Evolutionary conservation across 108 stramenopile genomes (phyloP).

Genomic region (Cyclotella cryptica): DNA sequence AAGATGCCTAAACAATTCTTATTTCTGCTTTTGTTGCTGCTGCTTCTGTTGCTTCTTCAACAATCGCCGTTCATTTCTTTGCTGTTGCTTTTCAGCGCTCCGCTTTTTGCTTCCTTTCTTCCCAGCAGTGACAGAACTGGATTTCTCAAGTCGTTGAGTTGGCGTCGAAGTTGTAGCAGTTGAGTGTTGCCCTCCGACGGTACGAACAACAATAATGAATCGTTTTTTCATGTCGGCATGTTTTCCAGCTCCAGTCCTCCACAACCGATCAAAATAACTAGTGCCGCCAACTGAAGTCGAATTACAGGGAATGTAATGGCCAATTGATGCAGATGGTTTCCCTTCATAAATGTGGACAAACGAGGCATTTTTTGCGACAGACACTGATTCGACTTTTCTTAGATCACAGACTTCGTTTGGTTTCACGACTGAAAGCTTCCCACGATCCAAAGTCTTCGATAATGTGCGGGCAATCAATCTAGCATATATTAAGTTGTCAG

Average conservation of each 20-base stretch:
- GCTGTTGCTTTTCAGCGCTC: slow-evolving; percentile 45
- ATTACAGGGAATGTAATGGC: slow-evolving; percentile 49
- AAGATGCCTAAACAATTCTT: not conserved
- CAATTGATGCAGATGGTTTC: slow-evolving; percentile 66
- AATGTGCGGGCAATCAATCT: slow-evolving; percentile 70
- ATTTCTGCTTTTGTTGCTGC: not conserved
- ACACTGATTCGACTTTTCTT: slow-evolving; percentile 29
- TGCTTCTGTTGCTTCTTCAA: slow-evolving; percentile 43
- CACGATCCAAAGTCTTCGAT: slow-evolving; percentile 42
- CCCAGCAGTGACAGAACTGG: not conserved
- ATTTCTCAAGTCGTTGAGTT: not conserved
- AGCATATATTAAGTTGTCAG: slow-evolving; percentile 84
- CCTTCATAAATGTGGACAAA: slow-evolving; percentile 68
- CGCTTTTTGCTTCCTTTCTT: slow-evolving; percentile 41
- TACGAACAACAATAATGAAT: slow-evolving; percentile 56
- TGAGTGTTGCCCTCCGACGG: not conserved
- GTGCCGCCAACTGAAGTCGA: slow-evolving; percentile 42
- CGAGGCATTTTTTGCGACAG: not conserved
- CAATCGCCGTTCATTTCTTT: slow-evolving; percentile 50
- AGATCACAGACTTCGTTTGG: slow-evolving; percentile 35
- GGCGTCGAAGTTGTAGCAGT: not conserved
- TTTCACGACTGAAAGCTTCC: slow-evolving; percentile 29
- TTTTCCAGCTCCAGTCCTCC: slow-evolving; percentile 82
- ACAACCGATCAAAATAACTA: slow-evolving; percentile 89
- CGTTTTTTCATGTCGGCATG: slow-evolving; percentile 76